Percentiles rank a stretch among this genome's conserved stretches.
Conservation (phyloP, 108 stramenopile species). For the Nitzschia palea region DNA sequence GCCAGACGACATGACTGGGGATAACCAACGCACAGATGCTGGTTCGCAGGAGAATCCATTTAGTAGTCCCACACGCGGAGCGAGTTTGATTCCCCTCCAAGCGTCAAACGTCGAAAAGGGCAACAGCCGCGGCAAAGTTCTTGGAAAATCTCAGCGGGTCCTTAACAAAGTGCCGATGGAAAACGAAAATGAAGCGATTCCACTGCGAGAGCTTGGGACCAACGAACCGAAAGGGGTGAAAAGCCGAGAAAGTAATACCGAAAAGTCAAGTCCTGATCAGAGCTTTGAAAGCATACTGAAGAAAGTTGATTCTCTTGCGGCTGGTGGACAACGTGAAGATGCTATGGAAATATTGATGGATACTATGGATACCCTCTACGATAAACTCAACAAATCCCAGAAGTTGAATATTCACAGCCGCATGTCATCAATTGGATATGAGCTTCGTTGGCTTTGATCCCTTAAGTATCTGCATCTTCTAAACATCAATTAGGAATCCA, state of each 20-base stretch:
- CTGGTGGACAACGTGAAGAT: constrained; percentile 4
- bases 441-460: constrained; percentile 28
- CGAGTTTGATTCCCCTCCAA: background rate
- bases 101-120: background rate
- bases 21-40: too few relatives aligned
- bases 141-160: constrained; percentile 16
- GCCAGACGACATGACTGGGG: too few relatives aligned
- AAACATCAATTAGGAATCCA: background rate
- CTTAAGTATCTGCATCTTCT: background rate
- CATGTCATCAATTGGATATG: constrained; percentile 12
- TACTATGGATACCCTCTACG: constrained; percentile 4
- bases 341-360: constrained; percentile 31
- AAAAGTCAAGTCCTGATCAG: background rate
- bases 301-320: background rate
- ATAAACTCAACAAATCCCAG: background rate
- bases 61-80: constrained; percentile 1
- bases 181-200: constrained; percentile 11
- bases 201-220: too few relatives aligned
- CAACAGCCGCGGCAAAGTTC: background rate
- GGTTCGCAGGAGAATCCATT: constrained; percentile 28
- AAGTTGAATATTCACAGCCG: constrained; percentile 7
- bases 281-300: too few relatives aligned
- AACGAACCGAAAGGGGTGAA: too few relatives aligned
- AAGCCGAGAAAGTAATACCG: too few relatives aligned
- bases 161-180: background rate